Base-by-base conservation (phyloP, 805 yeast genomes). In the Yamadazyma paraphyllophila region DNA sequence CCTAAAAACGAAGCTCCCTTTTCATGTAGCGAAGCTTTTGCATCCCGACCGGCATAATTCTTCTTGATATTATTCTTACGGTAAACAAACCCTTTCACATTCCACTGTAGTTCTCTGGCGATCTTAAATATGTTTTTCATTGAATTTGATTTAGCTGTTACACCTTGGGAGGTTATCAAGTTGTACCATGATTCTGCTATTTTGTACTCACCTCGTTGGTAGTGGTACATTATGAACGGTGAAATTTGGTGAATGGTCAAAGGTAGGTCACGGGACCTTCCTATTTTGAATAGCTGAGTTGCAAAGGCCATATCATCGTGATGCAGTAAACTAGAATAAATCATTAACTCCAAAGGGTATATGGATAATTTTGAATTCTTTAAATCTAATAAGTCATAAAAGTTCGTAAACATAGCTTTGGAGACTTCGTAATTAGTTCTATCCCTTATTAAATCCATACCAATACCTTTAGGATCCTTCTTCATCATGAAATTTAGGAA, bases 221-320 rank as follows among this genome's bases (percentile, higher is more conserved):
- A 66, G 49, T 71, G 74, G 49, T 61, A 64, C 48, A 54, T 53
- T 13, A 71, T 63, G 33, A 71, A 65, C 0, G 77, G 75, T 42
- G 58, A 66, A 1, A 69, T 49, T 43, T 70, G 76, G 45, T 65
- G 63, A 52, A 71, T 68, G 0, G 74, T 59, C 17, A 66, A 57
- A n/a, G 74, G 71, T 10, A 67, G 40, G 2, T 57, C 57, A 14
- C 45, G 42, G 3, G 54, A 47, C 10, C 68, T 51, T 7, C 67
- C 62, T 12, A 51, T 44, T 46, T 59, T 57, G 30, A 67, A 52
- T 26, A 66, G 53, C 32, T 52, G 34, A n/a, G 62, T 48, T 2
- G 75, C 75, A 55, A 65, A 68, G 8, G 49, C 41, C 38, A 59
- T 53, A 46, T 71, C 75, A 11, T 62, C 52, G 47, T 69, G 72